A percentile compares a stretch with the other conserved stretches of the same genome.
Conservation (phyloP, 139 green algal species). For the Chlorella sp. region DNA sequence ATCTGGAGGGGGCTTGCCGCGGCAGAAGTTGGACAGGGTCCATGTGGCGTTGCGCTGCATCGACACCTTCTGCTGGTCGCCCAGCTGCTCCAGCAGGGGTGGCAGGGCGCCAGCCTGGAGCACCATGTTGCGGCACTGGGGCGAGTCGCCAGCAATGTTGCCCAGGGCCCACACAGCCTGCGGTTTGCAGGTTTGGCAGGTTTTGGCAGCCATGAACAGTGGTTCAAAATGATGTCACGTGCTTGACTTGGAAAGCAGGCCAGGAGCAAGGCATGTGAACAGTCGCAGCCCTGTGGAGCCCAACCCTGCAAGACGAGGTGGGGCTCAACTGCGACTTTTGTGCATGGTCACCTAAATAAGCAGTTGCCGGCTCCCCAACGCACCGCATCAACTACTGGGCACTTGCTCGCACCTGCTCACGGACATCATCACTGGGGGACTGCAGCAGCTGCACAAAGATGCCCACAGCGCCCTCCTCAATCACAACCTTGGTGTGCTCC, state of each 20-base stretch:
- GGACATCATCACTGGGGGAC: constrained; percentile 89
- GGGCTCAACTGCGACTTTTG: neutral
- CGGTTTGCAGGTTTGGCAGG: too few relatives aligned
- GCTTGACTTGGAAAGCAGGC: too few relatives aligned
- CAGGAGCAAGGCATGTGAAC: too few relatives aligned
- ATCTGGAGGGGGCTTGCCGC: constrained; percentile 86
- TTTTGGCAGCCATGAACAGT: too few relatives aligned
- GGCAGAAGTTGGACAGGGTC: constrained; percentile 99
- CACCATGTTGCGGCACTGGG: constrained; percentile 93
- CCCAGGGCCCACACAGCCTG: constrained; percentile 98
- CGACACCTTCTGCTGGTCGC: constrained; percentile 84
- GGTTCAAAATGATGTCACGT: too few relatives aligned
- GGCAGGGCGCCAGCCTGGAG: constrained; percentile 75
- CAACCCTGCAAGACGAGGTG: neutral
- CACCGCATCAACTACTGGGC: neutral
- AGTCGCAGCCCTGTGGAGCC: too few relatives aligned
- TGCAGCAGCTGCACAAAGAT: constrained; percentile 95
- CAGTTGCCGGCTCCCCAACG: too few relatives aligned
- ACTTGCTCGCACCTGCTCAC: constrained; percentile 83
- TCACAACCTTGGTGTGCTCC: constrained; percentile 96
- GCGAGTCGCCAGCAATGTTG: constrained; percentile 96
- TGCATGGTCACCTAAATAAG: too few relatives aligned
- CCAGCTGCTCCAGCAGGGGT: constrained; percentile 91
- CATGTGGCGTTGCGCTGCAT: constrained; percentile 99
- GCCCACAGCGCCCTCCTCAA: constrained; percentile 90